These are phyloP conservation scores for Colletotrichum sp. DNA, from an alignment of 2,329 filamentous ascomycete genomes.

Conservation along the genomic window DNA sequence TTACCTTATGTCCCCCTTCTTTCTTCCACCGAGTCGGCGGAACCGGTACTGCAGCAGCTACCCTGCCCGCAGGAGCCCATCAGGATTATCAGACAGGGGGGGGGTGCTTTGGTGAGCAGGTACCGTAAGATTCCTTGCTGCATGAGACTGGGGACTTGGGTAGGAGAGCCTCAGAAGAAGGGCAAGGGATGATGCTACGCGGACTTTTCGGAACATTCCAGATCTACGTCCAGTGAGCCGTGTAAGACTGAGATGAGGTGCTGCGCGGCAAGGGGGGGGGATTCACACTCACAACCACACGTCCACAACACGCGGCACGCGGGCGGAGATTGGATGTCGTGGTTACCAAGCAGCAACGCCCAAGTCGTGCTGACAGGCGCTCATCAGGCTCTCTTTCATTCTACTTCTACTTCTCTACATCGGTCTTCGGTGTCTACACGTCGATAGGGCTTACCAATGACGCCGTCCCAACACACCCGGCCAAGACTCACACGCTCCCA, in stretches of 20 bases:
- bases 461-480: background rate
- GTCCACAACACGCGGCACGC: background rate
- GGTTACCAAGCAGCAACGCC: slow-evolving; percentile 18
- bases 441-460: slow-evolving; percentile 15
- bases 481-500: background rate
- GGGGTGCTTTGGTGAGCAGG: background rate
- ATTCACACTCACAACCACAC: background rate
- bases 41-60: slow-evolving; percentile 3
- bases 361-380: background rate
- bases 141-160: background rate
- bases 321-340: slow-evolving; percentile 3
- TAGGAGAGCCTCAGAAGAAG: background rate
- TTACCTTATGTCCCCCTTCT: background rate
- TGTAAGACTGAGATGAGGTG: background rate
- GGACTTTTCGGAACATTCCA: slow-evolving; percentile 12
- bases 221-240: background rate
- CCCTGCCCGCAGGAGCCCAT: background rate
- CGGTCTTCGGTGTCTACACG: background rate
- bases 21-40: slow-evolving; percentile 17
- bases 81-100: background rate
- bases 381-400: background rate
- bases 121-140: background rate
- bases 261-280: background rate
- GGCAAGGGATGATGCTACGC: slow-evolving; percentile 11
- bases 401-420: background rate